Base-by-base conservation (phyloP, 495 filamentous ascomycete genomes). In the Tricharina praecox region DNA sequence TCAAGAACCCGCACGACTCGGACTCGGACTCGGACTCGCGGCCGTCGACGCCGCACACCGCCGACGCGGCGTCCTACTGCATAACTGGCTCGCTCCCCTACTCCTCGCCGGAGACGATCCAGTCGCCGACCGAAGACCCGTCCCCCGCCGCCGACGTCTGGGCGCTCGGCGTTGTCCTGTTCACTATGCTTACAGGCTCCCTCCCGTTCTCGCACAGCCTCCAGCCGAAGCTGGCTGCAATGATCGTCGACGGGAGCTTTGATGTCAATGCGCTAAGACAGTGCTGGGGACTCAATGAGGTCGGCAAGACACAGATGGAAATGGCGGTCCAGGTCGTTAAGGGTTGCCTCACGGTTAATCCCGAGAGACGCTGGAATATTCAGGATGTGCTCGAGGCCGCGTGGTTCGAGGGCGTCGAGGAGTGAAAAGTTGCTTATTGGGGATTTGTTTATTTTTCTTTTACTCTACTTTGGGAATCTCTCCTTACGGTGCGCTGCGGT, bases 131-230 rank as follows among this genome's bases (percentile, higher is more conserved):
- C 35, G 24, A 15, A 40, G 18, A 21, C 20, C 26, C n/a, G 3
- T 18, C 18, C 32, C 26, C 42, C 7, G 73, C 71, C 0, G 75
- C 75, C 10, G 80, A 85, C 56, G 68, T 85, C 7, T 85, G 81
- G 79, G 78, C 80, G 0, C 81, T 74, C 52, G 80, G 79, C 8
- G 76, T 83, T 5, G 70, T 79, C 13, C 64, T 78, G 1, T 83
- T 73, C 49, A 67, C 74, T 4, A 61, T 82, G 3, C 58, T 80
- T 11, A 74, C 76, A 1, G 79, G 78, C n/a, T 70, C 69, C 8
- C 68, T 82, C 3, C 80, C 80, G 0, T 85, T 85, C 61, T 68
- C 74, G 28, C 71, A 81, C 49, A 56, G 68, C 0, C 73, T 83
- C 39, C 63, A 71, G 21, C 70, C 74, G 28, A 74, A 73, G 34